Evolutionary conservation across 2,329 filamentous ascomycete genomes (phyloP).

Genomic region (Xylariomycetidae sp.): DNA sequence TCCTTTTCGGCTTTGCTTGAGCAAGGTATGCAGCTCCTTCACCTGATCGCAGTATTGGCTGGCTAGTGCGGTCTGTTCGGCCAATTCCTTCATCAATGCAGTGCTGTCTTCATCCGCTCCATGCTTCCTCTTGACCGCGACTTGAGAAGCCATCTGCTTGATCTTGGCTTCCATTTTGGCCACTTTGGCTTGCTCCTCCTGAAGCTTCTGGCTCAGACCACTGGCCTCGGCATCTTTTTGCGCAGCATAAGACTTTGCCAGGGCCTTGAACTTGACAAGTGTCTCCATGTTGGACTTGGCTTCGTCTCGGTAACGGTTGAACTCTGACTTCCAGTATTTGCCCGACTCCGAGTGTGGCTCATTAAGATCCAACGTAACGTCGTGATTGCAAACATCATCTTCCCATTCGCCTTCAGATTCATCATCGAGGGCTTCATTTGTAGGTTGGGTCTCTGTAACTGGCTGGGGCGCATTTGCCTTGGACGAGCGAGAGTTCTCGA

Average conservation of each 20-base stretch:
- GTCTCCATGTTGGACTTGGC: constrained; percentile 70
- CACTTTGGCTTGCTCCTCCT: constrained; percentile 62
- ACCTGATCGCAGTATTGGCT: constrained; percentile 54
- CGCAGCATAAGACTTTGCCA: constrained; percentile 72
- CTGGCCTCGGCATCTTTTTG: constrained; percentile 69
- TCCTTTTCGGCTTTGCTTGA: constrained; percentile 36
- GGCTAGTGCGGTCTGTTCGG: constrained; percentile 51
- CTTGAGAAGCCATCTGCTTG: constrained; percentile 53
- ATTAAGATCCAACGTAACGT: constrained; percentile 64
- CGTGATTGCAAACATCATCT: constrained; percentile 47
- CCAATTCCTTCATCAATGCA: constrained; percentile 46
- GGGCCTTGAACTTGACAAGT: constrained; percentile 71
- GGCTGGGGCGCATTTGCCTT: constrained; percentile 12
- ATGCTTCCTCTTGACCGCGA: constrained; percentile 33
- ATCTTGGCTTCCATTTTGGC: constrained; percentile 57
- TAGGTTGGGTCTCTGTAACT: constrained; percentile 18
- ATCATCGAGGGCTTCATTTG: constrained; percentile 1
- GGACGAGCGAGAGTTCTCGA: constrained; percentile 23
- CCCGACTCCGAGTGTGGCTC: constrained; percentile 71
- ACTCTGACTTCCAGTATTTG: constrained; percentile 75
- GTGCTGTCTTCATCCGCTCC: constrained; percentile 38
- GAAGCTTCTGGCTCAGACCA: constrained; percentile 58
- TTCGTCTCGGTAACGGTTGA: constrained; percentile 65
- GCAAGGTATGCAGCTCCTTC: constrained; percentile 48
- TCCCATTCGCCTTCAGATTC: constrained; percentile 45